Conservation (phyloP, 805 yeast species). For the Candida montana region DNA sequence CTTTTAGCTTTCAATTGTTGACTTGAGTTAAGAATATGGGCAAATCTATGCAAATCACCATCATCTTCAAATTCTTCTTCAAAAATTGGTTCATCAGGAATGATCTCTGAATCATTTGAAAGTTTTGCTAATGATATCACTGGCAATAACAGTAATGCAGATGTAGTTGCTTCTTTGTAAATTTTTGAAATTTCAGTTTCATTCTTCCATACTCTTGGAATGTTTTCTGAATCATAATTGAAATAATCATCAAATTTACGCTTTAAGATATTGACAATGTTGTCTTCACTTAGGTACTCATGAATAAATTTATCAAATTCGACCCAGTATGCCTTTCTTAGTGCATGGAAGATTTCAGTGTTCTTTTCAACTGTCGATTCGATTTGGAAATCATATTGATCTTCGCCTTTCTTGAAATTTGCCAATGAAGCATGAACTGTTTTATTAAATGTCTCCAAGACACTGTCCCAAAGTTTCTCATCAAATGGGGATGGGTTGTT, state of each 20-base stretch:
- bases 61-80: conserved; percentile 35
- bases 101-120: conserved; percentile 47
- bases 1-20: conserved; percentile 53
- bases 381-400: conserved; percentile 54
- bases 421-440: conserved; percentile 27
- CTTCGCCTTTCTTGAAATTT: conserved; percentile 25
- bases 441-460: conserved; percentile 39
- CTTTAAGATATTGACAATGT: conserved; percentile 57
- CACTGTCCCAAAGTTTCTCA: conserved; percentile 55
- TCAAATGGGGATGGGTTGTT: conserved; percentile 36
- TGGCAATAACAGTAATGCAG: conserved; percentile 55
- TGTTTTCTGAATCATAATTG: conserved; percentile 74
- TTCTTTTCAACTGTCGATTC: conserved; percentile 49
- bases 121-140: conserved; percentile 46
- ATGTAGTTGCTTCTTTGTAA: conserved; percentile 54
- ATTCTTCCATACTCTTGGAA: conserved; percentile 78
- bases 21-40: conserved; percentile 49
- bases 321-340: conserved; percentile 60
- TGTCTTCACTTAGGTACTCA: conserved; percentile 62
- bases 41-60: conserved; percentile 41
- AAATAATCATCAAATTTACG: conserved; percentile 80
- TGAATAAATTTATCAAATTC: conserved; percentile 52
- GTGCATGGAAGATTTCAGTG: conserved; percentile 31
- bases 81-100: conserved; percentile 49
- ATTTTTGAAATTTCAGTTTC: conserved; percentile 65